These are phyloP conservation scores for Cynara cardunculus DNA, from an alignment of 129 eudicot genomes.

Conservation along the genomic window DNA sequence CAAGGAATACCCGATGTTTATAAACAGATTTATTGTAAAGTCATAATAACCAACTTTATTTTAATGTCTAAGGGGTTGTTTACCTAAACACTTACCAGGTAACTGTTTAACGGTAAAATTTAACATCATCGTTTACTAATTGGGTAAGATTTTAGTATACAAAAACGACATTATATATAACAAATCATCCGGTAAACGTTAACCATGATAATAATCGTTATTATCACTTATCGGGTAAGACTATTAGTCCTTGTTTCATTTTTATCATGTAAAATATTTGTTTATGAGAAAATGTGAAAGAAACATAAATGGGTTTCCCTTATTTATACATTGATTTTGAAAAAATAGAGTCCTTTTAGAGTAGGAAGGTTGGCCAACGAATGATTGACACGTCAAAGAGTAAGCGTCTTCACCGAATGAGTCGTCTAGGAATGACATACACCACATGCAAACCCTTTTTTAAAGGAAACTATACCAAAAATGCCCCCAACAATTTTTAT, in stretches of 20 bases:
- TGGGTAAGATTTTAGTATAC: no score
- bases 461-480: conserved; percentile 12
- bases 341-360: neutral
- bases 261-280: no score
- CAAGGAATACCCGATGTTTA: no score
- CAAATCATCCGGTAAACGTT: no score
- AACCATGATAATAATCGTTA: no score
- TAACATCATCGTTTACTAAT: neutral
- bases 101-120: neutral
- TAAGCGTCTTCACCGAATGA: conserved; percentile 10
- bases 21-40: no score
- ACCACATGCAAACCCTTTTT: conserved; percentile 22
- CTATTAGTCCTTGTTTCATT: no score
- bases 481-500: conserved; percentile 13
- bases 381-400: conserved; percentile 5
- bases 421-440: conserved; percentile 17
- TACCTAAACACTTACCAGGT: neutral
- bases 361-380: conserved; percentile 5
- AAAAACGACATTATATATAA: no score
- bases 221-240: no score
- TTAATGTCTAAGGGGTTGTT: neutral
- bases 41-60: no score
- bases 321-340: neutral
- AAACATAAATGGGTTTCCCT: neutral
- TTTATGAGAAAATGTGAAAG: no score